Evolutionary conservation across 2,329 filamentous ascomycete genomes (phyloP), one percentile per base, ranked within the genome.

Genomic region (Pseudonectria buxi): DNA sequence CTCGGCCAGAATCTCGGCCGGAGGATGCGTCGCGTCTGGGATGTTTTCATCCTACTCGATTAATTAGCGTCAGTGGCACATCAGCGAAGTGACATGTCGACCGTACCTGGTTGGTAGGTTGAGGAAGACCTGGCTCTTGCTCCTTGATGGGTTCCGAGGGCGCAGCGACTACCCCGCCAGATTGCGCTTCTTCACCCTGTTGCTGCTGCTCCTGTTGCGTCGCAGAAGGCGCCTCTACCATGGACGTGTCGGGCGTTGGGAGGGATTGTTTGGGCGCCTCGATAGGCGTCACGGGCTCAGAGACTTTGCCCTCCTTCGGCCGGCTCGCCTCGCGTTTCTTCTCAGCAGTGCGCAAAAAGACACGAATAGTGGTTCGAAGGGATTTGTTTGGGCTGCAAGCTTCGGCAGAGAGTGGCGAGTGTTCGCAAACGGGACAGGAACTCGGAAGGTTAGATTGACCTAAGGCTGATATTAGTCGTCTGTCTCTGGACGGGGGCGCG

Each of bases 381-480:
- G 83, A 80, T 58, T 95, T 95, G 61, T 94, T 86, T 2, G 86
- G 79, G 43, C 84, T 88, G 69, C 89, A 95, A 47, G 92, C 83
- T 41, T 86, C 85, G 30, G 83, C 76, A 18, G 87, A 86, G 40
- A 98, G 75, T 0, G 92, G 92, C 14, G 80, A 83, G 58, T 98
- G 92, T 45, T 89, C 85, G 74, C 92, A 98, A 40, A 95, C 84
- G 3, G 92, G 90, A 54, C 92, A 98, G 29, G 83, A 83, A 10
- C 82, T 75, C 10, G 83, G 79, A 9, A 94, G 70, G 16, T 79
- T 81, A 7, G 78, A 70, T 61, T 94, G 87, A 59, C 87, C 81
- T 90, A 47, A 48, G 32, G 39, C 49, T 28, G 49, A 45, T 18
- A 39, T 11, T n/a, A 12, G 33, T 14, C 15, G 16, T 24, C 26